Evolutionary conservation across 192 early-diverging fungal genomes (phyloP).

Genomic region (Umbelopsis sp.): DNA sequence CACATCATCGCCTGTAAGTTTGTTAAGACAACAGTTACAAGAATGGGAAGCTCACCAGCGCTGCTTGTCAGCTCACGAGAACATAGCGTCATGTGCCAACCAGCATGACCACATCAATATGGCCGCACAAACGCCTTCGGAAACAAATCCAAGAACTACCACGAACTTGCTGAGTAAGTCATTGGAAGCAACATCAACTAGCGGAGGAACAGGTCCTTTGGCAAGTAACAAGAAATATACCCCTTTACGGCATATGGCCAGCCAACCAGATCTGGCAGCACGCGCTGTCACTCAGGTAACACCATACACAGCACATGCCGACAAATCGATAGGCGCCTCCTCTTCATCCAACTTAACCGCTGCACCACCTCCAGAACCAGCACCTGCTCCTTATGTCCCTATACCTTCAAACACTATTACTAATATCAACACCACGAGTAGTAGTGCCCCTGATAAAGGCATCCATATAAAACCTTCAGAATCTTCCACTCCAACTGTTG

Average conservation of each 20-base stretch:
- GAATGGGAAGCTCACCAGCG: slow-evolving; percentile 6
- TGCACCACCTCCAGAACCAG: neutral
- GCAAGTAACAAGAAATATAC: slow-evolving; percentile 4
- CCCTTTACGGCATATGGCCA: slow-evolving; percentile 18
- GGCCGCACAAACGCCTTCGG: slow-evolving; percentile 15
- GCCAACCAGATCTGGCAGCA: slow-evolving; percentile 17
- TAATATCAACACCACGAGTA: slow-evolving; percentile 1
- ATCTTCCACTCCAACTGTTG: neutral
- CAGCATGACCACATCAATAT: slow-evolving; percentile 16
- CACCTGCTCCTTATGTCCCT: slow-evolving; percentile 9
- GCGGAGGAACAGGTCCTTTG: neutral
- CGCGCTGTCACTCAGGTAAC: slow-evolving; percentile 18
- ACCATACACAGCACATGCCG: slow-evolving; percentile 13
- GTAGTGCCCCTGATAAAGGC: slow-evolving; percentile 7
- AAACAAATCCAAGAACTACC: neutral
- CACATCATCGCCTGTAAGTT: neutral
- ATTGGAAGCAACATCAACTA: neutral
- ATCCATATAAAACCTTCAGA: too few species aligned
- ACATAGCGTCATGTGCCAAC: slow-evolving; percentile 7
- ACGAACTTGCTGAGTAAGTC: neutral
- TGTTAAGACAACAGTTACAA: slow-evolving; percentile 10
- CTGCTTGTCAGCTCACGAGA: slow-evolving; percentile 7
- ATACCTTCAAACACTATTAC: too few species aligned
- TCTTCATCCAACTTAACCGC: neutral
- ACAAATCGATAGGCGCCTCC: slow-evolving; percentile 10